These are phyloP conservation scores for Pyrenopolyporus hunteri DNA, from an alignment of 495 filamentous ascomycete species.

Conservation along the genomic window DNA sequence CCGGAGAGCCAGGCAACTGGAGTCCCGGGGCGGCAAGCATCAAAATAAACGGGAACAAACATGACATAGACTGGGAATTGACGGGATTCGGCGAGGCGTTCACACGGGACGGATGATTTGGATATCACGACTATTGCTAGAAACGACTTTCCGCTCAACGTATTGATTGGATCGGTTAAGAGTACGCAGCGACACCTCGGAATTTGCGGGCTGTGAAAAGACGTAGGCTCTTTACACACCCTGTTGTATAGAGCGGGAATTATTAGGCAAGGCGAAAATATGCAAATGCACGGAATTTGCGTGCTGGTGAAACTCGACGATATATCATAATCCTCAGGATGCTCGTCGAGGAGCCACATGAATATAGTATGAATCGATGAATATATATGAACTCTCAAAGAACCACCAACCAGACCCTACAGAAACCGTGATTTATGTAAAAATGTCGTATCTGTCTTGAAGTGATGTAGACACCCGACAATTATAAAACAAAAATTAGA, in stretches of 20 bases:
- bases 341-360: slow-evolving; percentile 3
- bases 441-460: too few species aligned
- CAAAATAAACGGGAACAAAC: slow-evolving; percentile 32
- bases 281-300: not conserved
- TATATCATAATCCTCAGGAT: slow-evolving; percentile 24
- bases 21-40: slow-evolving; percentile 30
- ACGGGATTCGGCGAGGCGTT: slow-evolving; percentile 36
- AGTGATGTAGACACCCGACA: too few species aligned
- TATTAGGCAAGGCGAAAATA: slow-evolving; percentile 3
- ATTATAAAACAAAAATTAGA: too few species aligned
- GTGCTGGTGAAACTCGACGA: slow-evolving; percentile 10
- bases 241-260: slow-evolving; percentile 25
- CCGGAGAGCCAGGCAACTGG: slow-evolving; percentile 32
- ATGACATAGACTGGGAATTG: slow-evolving; percentile 31
- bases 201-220: not conserved
- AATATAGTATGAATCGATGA: slow-evolving; percentile 18
- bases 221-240: slow-evolving; percentile 6
- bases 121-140: slow-evolving; percentile 15
- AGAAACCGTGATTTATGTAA: too few species aligned
- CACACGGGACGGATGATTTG: slow-evolving; percentile 3
- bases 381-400: slow-evolving; percentile 1
- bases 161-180: not conserved
- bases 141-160: slow-evolving; percentile 35
- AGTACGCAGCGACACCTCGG: not conserved
- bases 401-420: not conserved